Evolutionary conservation across 352 stramenopile genomes (phyloP).

Genomic region (Phytophthora europaea): DNA sequence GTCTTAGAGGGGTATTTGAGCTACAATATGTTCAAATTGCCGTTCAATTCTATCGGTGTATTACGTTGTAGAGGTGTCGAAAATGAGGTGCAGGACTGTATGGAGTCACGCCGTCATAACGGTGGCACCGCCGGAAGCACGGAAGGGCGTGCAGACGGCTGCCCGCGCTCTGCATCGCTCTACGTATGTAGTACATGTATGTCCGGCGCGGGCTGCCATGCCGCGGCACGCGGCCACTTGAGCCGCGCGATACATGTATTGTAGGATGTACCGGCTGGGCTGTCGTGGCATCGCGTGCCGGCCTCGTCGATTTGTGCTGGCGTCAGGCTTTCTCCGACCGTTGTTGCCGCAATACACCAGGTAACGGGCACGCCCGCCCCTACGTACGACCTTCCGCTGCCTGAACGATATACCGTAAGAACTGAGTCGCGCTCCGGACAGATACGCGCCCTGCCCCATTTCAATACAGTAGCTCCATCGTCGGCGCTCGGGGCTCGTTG

Average conservation of each 20-base stretch:
- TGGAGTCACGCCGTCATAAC: too few species aligned
- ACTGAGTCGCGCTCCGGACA: neutral
- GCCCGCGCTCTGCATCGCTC: neutral
- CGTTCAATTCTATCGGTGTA: too few species aligned
- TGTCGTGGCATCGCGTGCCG: neutral
- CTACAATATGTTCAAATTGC: too few species aligned
- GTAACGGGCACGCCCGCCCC: conserved; percentile 2
- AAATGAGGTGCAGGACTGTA: too few species aligned
- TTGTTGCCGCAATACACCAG: neutral
- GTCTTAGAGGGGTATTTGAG: too few species aligned
- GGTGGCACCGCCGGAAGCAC: neutral
- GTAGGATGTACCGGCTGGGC: conserved; percentile 2
- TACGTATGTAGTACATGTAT: neutral
- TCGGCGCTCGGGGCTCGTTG: neutral
- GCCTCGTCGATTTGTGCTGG: conserved; percentile 1
- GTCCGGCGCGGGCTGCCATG: neutral
- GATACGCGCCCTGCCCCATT: conserved; percentile 6
- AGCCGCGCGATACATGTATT: neutral
- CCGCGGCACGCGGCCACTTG: neutral
- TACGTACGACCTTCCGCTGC: neutral
- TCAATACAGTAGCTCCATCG: neutral
- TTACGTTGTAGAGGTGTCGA: too few species aligned
- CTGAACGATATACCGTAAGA: neutral
- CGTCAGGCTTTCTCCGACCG: neutral
- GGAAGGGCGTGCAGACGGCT: too few species aligned